Evolutionary conservation across 2,329 filamentous ascomycete species (phyloP).

Genomic region (Pochonia chlamydosporia): DNA sequence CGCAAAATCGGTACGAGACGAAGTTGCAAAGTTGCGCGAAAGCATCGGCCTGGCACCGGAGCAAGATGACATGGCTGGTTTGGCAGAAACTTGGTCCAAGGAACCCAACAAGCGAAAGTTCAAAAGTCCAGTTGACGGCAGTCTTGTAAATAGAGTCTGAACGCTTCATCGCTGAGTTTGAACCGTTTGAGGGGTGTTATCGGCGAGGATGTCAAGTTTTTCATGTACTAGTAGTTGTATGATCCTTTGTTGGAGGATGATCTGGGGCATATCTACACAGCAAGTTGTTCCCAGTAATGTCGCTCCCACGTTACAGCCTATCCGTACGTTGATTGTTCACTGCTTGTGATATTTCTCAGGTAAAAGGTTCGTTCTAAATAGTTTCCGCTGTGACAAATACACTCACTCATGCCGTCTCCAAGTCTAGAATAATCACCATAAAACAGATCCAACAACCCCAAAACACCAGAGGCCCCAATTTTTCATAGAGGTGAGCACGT

Average conservation of each 20-base stretch:
- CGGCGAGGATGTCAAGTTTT: background rate
- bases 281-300: background rate
- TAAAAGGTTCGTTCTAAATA: background rate
- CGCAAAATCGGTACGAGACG: constrained; percentile 68
- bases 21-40: constrained; percentile 72
- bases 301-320: background rate
- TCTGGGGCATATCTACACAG: background rate
- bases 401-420: background rate
- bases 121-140: constrained; percentile 49
- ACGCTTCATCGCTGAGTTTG: background rate
- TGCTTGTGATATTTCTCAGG: background rate
- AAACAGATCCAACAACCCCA: background rate
- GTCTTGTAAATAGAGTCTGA: constrained; percentile 35
- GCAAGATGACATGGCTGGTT: constrained; percentile 68
- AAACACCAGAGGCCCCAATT: background rate
- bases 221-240: background rate
- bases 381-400: background rate
- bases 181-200: background rate
- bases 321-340: background rate
- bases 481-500: background rate
- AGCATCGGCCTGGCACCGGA: constrained; percentile 66
- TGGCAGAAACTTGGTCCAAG: constrained; percentile 74
- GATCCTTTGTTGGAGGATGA: background rate
- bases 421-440: background rate
- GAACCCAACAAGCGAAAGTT: constrained; percentile 43